phyloP scores from a whole-genome alignment of 306 rosid genomes.

The Echinosophora koreensis region DNA sequence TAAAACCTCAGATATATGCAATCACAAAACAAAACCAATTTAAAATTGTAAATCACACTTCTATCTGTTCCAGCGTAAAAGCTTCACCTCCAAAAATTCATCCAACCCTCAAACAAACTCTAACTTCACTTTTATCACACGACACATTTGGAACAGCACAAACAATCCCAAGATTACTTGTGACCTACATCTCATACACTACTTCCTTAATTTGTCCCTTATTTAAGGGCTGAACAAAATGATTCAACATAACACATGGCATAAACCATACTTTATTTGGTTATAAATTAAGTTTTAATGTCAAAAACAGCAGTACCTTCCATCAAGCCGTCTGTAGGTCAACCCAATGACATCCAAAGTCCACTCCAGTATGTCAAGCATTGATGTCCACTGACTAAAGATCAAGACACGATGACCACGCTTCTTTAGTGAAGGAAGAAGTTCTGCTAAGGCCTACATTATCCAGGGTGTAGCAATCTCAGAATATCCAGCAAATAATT shows the following conservation, averaged over 20 bases:
- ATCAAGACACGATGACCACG: conserved; percentile 89
- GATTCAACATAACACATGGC: neutral
- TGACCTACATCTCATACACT: neutral
- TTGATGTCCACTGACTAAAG: conserved; percentile 98
- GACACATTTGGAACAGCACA: neutral
- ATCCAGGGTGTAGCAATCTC: conserved; percentile 43
- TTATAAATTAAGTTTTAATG: neutral
- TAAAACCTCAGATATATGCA: neutral
- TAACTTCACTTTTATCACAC: neutral
- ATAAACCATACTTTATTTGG: neutral
- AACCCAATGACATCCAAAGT: conserved; percentile 92
- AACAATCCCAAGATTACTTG: conserved; percentile 6
- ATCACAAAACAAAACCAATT: no score
- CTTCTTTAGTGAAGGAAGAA: conserved; percentile 82
- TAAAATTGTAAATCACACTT: neutral
- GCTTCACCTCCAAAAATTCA: neutral
- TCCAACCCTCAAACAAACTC: conserved; percentile 16
- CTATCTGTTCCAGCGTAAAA: conserved; percentile 2
- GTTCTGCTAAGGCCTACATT: conserved; percentile 73
- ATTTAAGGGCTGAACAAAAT: neutral
- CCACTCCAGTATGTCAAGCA: conserved; percentile 99
- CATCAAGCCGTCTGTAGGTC: conserved; percentile 92
- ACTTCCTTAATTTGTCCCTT: conserved; percentile 1
- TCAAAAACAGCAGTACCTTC: conserved; percentile 68
- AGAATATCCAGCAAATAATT: conserved; percentile 42